Evolutionary conservation across 148 eudicot genomes (phyloP).

Genomic region (Cornus kousa): DNA sequence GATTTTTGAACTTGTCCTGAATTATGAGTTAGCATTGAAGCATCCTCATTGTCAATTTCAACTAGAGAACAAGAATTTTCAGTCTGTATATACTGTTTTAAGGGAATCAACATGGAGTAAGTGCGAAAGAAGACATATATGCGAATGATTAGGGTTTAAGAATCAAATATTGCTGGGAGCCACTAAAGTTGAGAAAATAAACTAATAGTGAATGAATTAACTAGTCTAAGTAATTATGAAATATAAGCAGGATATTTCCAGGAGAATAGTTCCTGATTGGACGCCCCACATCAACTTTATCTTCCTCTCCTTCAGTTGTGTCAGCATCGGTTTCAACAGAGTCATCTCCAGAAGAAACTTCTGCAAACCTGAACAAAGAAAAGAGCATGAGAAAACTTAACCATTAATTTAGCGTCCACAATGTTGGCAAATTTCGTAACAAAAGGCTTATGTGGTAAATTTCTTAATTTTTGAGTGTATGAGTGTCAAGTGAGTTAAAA

Average conservation of each 20-base stretch:
- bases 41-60: slow-evolving; percentile 35
- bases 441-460: too few relatives aligned
- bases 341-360: slow-evolving; percentile 72
- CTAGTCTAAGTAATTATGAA: neutral
- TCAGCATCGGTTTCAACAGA: slow-evolving; percentile 35
- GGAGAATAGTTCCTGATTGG: slow-evolving; percentile 9
- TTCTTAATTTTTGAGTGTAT: too few relatives aligned
- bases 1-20: slow-evolving; percentile 32
- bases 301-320: slow-evolving; percentile 40
- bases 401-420: neutral
- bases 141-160: neutral
- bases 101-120: slow-evolving; percentile 23
- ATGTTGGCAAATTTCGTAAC: too few relatives aligned
- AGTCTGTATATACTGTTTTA: slow-evolving; percentile 42
- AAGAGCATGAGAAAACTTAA: slow-evolving; percentile 5
- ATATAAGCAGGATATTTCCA: slow-evolving; percentile 25
- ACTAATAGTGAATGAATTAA: slow-evolving; percentile 11
- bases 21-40: slow-evolving; percentile 16
- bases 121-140: neutral
- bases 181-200: slow-evolving; percentile 1
- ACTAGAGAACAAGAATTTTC: slow-evolving; percentile 19
- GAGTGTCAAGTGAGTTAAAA: too few relatives aligned
- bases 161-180: neutral
- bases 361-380: slow-evolving; percentile 57
- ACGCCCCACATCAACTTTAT: slow-evolving; percentile 25